Evolutionary conservation across 148 eudicot genomes (phyloP), one percentile per base, ranked within the genome.

Genomic region (Suaeda aralocaspica): DNA sequence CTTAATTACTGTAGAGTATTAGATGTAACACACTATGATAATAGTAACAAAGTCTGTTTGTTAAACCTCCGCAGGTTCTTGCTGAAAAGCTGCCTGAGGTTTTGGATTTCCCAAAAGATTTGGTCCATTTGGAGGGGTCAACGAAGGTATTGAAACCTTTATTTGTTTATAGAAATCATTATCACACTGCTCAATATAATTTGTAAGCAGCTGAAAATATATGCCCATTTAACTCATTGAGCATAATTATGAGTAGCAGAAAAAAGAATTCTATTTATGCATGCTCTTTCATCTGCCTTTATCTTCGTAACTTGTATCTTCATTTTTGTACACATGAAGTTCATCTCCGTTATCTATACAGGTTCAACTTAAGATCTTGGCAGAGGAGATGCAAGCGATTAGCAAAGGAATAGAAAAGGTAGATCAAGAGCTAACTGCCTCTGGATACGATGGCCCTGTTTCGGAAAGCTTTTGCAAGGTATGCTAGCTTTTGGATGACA

Each of bases 11-110:
- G 15, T 4, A 15, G 15, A 33, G 25, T 60, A 60, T 33, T 9
- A 60, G 6, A 9, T 60, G 8, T 33, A 44, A 6, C 25, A 10
- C 44, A 31, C 24, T 60, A 1, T 9, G 14, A n/a, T 12, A 28
- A 19, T 58, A 12, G 6, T 56, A 29, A 34, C 67, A 52, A 59
- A 14, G 31, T 42, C 41, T 65, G 28, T 58, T 64, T 66, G 50
- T 2, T 74, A 64, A 52, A 73, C 44, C 44, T 68, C n/a, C n/a
- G 59, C 69, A 94, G 99, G 89, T 91, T 69, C 83, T 94, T 76
- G 83, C 92, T 53, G 96, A 91, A 52, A 89, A 91, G 76, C 69
- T 88, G 30, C 93, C 99, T 1, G 93, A 94, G 70, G 88, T 94
- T 50, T 79, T 94, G 48, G 97, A 94, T 79, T 94, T 91, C 63